Evolutionary conservation across 768 basidiomycete species (phyloP), one percentile per base, ranked within the genome.

Genomic region (Multifurca ochricompacta): DNA sequence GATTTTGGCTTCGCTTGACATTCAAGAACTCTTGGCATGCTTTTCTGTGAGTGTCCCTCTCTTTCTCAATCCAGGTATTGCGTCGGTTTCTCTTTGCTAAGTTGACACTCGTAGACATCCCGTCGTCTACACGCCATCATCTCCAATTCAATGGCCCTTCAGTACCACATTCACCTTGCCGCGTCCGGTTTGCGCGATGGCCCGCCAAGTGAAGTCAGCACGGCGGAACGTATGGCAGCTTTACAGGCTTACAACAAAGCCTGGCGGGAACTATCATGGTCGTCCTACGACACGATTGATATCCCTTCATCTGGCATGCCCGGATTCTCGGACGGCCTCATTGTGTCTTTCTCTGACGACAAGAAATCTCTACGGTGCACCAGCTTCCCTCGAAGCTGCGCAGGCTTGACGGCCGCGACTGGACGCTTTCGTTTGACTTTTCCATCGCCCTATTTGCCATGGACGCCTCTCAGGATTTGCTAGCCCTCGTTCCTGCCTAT

Each of bases 261-360:
- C 3, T 52, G 51, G 51, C 43, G 51, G n/a, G 28, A 34, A 42
- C 28, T 45, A 19, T 43, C 41, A 3, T 52, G 51, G 51, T 27
- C 14, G 19, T 5, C 28, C 13, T 27, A 52, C 16, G 37, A 44
- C 23, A 28, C 35, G 1, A 28, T 52, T 7, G 51, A 52, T 0
- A 32, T 52, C 13, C 51, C 51, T 3, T 30, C 25, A 11, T 42
- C 51, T 1, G 25, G 37, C 51, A 9, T 19, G 7, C 42, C 43
- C 11, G 42, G 42, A 18, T 37, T 28, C 6, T 41, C 44, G 6
- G 44, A 23, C 3, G 51, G 51, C 18, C 51, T 42, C 18, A 10
- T 44, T 4, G 6, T 6, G 1, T 32, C 13, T 8, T 5, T 6
- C 5, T 5, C 3, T 16, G 32, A 32, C 9, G 8, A 13, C 23